phyloP scores from a whole-genome alignment of 805 yeast species.

The Lachancea sp. region DNA sequence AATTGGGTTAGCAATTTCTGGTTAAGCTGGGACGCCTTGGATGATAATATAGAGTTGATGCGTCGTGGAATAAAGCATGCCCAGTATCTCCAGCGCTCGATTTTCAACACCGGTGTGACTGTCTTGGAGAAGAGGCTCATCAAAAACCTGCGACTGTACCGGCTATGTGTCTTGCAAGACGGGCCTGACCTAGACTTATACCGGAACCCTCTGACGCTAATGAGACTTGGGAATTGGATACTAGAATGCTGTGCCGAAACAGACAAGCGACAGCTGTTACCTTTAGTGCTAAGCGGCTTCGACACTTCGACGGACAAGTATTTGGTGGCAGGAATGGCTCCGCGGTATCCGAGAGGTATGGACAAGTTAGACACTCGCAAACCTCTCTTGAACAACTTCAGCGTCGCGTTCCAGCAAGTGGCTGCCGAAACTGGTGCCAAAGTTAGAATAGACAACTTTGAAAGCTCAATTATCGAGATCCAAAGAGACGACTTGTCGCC shows the following conservation, averaged over 20 bases:
- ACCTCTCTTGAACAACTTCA: conserved; percentile 69
- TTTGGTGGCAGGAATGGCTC: conserved; percentile 83
- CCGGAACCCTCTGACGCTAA: conserved; percentile 77
- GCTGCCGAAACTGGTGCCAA: conserved; percentile 81
- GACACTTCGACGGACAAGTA: conserved; percentile 70
- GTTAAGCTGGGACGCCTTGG: conserved; percentile 62
- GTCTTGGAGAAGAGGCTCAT: conserved; percentile 75
- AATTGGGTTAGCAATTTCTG: conserved; percentile 72
- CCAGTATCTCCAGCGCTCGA: conserved; percentile 71
- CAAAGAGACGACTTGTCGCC: conserved; percentile 81
- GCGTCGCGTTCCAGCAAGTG: conserved; percentile 84
- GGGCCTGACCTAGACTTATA: conserved; percentile 77
- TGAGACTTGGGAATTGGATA: conserved; percentile 86
- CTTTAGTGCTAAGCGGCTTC: conserved; percentile 79
- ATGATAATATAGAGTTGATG: conserved; percentile 30
- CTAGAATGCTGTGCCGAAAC: conserved; percentile 82
- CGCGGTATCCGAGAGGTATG: conserved; percentile 59
- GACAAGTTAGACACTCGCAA: conserved; percentile 27
- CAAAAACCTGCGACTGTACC: conserved; percentile 70
- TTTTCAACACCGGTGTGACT: conserved; percentile 86
- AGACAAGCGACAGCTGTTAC: conserved; percentile 56
- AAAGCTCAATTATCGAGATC: conserved; percentile 87
- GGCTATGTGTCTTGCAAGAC: conserved; percentile 83
- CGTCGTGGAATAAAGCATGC: conserved; percentile 70
- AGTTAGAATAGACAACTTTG: conserved; percentile 89